A percentile compares a stretch with the other conserved stretches of the same genome.
Evolutionary conservation across 768 basidiomycete species (phyloP).

Genomic region (Phaffia tasmanica): DNA sequence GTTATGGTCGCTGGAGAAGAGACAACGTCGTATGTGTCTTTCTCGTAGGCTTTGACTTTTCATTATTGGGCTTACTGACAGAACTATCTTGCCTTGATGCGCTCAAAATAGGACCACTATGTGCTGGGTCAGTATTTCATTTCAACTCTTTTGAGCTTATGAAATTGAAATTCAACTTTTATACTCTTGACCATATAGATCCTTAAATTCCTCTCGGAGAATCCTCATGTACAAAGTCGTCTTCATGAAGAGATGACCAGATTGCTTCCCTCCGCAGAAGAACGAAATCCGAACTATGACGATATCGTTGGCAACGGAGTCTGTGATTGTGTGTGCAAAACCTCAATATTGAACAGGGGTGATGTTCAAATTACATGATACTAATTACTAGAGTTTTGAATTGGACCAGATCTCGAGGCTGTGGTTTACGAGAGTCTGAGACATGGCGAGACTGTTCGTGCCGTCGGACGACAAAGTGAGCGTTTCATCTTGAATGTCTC

Average conservation of each 20-base stretch:
- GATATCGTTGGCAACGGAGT: slow-evolving; percentile 6
- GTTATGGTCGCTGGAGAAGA: slow-evolving; percentile 17
- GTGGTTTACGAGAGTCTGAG: slow-evolving; percentile 15
- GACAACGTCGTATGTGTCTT: slow-evolving; percentile 3
- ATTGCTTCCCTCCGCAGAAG: slow-evolving; percentile 11
- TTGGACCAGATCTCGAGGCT: slow-evolving; percentile 4
- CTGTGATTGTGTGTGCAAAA: no score
- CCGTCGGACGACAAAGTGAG: not conserved
- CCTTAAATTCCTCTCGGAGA: slow-evolving; percentile 15
- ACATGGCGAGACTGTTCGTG: slow-evolving; percentile 11
- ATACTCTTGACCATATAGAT: not conserved
- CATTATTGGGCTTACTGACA: no score
- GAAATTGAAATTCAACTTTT: no score
- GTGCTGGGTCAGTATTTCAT: not conserved
- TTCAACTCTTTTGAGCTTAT: no score
- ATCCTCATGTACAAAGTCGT: slow-evolving; percentile 1
- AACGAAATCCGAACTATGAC: not conserved
- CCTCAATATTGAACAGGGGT: no score
- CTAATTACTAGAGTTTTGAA: no score
- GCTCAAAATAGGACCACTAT: slow-evolving; percentile 1
- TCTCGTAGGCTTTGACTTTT: no score
- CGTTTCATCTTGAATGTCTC: not conserved
- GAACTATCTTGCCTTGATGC: no score
- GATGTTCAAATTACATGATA: no score
- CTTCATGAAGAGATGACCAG: slow-evolving; percentile 3